phyloP scores from a whole-genome alignment of 305 asterid genomes.

The Vinca major region DNA sequence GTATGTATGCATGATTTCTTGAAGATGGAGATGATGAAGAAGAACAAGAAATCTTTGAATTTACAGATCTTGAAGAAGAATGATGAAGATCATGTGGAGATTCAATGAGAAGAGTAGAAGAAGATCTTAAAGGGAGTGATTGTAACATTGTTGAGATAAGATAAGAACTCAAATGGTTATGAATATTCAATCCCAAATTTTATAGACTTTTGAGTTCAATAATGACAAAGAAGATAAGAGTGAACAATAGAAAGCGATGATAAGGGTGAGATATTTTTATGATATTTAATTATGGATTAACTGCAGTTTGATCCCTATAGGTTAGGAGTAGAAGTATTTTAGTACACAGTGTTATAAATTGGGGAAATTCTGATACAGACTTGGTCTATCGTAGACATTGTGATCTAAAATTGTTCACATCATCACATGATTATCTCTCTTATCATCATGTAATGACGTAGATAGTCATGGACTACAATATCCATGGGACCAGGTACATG shows the following conservation, averaged over 20 bases:
- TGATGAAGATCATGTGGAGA: slow-evolving; percentile 19
- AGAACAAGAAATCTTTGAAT: slow-evolving; percentile 36
- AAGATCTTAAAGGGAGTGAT: slow-evolving; percentile 29
- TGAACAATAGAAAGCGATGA: slow-evolving; percentile 16
- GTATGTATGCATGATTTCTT: slow-evolving; percentile 39
- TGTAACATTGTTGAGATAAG: slow-evolving; percentile 28
- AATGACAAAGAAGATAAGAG: no score
- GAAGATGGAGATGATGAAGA: slow-evolving; percentile 35
- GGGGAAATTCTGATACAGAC: no score
- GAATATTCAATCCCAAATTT: not conserved
- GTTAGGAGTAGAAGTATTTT: no score
- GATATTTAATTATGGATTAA: no score
- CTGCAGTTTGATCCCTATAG: no score
- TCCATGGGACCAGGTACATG: no score
- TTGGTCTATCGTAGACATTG: no score
- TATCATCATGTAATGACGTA: no score
- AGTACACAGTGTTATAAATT: no score
- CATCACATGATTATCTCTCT: no score
- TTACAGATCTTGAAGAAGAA: slow-evolving; percentile 16
- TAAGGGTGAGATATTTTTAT: slow-evolving; percentile 29
- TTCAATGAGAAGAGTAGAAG: slow-evolving; percentile 15
- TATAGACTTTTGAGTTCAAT: not conserved
- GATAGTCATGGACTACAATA: no score
- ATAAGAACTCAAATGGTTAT: not conserved
- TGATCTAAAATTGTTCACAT: no score